Percentiles rank a stretch among this genome's conserved stretches.
Conservation (phyloP, 176 grass and related monocot genomes). For the Carex pumila region DNA sequence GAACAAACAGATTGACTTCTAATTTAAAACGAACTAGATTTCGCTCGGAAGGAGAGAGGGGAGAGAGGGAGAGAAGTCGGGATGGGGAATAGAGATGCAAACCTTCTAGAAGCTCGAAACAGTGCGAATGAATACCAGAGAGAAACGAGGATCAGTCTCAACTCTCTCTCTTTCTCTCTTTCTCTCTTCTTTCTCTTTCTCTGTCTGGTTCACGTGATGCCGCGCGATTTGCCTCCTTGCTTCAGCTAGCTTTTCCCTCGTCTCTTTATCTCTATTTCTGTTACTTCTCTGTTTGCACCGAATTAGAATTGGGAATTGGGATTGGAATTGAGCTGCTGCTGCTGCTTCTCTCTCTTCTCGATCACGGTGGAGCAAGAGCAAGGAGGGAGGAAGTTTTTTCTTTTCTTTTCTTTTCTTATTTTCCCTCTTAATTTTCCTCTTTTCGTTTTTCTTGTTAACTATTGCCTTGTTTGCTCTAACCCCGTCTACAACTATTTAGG, state of each 20-base stretch:
- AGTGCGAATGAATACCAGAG: slow-evolving; percentile 14
- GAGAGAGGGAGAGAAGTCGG: background rate
- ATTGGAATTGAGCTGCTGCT: slow-evolving; percentile 4
- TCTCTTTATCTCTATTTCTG: background rate
- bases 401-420: slow-evolving; percentile 3
- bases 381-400: slow-evolving; percentile 3
- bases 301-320: slow-evolving; percentile 1
- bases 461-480: background rate
- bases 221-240: slow-evolving; percentile 1
- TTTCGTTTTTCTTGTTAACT: slow-evolving; percentile 20
- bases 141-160: slow-evolving; percentile 5
- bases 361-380: slow-evolving; percentile 19
- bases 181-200: background rate
- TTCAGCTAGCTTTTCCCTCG: background rate
- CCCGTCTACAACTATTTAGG: background rate
- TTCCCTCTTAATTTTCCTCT: slow-evolving; percentile 8
- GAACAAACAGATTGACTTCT: background rate
- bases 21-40: slow-evolving; percentile 6
- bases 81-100: background rate
- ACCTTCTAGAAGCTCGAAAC: slow-evolving; percentile 20
- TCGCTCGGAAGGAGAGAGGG: background rate
- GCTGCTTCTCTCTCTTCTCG: slow-evolving; percentile 12
- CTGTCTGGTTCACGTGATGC: background rate
- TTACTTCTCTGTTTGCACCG: background rate
- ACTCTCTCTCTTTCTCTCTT: background rate